These are phyloP conservation scores for Penicillium antarcticum DNA, from an alignment of 495 filamentous ascomycete genomes.

Conservation along the genomic window DNA sequence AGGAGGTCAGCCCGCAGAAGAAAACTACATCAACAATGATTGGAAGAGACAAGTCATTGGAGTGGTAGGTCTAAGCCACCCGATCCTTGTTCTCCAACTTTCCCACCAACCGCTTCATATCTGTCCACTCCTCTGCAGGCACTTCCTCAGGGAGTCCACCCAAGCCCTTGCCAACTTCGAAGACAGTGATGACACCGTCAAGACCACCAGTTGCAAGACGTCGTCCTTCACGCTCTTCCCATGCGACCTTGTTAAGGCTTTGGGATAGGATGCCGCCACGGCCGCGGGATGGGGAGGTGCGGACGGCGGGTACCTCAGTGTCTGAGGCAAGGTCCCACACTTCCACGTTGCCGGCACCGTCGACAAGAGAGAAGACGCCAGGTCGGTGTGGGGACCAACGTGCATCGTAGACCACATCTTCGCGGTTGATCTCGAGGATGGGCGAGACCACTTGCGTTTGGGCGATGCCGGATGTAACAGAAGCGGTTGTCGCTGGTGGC, in stretches of 20 bases:
- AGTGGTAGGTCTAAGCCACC: constrained; percentile 19
- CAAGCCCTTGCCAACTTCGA: constrained; percentile 86
- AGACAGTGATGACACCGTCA: constrained; percentile 84
- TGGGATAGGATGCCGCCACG: constrained; percentile 56
- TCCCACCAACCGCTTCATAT: constrained; percentile 79
- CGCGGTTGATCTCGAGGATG: constrained; percentile 82
- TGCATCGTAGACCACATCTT: constrained; percentile 95
- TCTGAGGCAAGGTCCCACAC: constrained; percentile 93
- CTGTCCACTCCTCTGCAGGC: constrained; percentile 84
- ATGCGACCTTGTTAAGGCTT: constrained; percentile 88
- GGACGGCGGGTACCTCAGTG: constrained; percentile 83
- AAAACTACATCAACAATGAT: constrained; percentile 5
- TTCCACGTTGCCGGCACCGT: constrained; percentile 89
- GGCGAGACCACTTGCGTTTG: constrained; percentile 55
- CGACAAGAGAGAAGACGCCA: constrained; percentile 88
- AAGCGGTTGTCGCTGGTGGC: constrained; percentile 54
- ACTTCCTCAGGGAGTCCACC: constrained; percentile 71
- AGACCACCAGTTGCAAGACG: constrained; percentile 83
- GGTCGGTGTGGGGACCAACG: constrained; percentile 90
- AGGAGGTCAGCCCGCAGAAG: constrained; percentile 1
- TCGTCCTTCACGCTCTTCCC: constrained; percentile 87
- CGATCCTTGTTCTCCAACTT: constrained; percentile 56
- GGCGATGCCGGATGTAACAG: constrained; percentile 37
- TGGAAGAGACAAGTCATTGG: background rate
- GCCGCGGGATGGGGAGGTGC: constrained; percentile 63